These are phyloP conservation scores for Suhomyces xylopsoci DNA, from an alignment of 805 yeast genomes.

Conservation along the genomic window DNA sequence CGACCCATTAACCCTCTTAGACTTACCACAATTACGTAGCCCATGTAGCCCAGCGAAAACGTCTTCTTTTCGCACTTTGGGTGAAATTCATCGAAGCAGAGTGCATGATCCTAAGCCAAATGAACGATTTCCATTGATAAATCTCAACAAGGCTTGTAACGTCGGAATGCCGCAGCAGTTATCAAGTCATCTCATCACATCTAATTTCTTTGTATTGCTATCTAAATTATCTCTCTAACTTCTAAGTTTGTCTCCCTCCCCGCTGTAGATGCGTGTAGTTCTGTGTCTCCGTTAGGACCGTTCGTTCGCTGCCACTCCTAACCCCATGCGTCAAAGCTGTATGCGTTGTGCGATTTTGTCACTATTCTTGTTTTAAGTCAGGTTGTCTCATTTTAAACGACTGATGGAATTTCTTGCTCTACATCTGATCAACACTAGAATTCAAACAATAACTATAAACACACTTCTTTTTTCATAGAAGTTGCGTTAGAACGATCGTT, in stretches of 20 bases:
- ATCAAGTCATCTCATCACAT: not conserved
- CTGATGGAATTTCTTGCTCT: not conserved
- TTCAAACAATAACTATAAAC: not conserved
- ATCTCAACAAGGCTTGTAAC: not conserved
- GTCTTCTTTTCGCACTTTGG: not conserved
- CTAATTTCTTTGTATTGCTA: not conserved
- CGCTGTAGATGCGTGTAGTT: not conserved
- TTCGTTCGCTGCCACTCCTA: not conserved
- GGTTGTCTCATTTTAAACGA: not conserved
- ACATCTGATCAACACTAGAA: not conserved
- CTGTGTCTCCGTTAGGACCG: not conserved
- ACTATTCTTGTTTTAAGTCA: not conserved
- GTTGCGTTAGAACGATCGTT: not conserved
- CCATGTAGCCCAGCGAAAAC: not conserved
- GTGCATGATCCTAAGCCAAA: not conserved
- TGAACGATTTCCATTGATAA: not conserved
- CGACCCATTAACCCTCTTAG: not conserved
- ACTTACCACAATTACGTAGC: not conserved
- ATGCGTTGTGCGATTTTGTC: not conserved
- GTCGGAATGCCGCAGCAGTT: not conserved
- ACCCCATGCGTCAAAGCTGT: not conserved
- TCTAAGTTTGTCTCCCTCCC: not conserved
- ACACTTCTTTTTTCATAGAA: not conserved
- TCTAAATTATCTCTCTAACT: not conserved
- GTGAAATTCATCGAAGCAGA: not conserved